Conservation (phyloP, 2,329 filamentous ascomycete genomes). For the Neonectria coccinea region DNA sequence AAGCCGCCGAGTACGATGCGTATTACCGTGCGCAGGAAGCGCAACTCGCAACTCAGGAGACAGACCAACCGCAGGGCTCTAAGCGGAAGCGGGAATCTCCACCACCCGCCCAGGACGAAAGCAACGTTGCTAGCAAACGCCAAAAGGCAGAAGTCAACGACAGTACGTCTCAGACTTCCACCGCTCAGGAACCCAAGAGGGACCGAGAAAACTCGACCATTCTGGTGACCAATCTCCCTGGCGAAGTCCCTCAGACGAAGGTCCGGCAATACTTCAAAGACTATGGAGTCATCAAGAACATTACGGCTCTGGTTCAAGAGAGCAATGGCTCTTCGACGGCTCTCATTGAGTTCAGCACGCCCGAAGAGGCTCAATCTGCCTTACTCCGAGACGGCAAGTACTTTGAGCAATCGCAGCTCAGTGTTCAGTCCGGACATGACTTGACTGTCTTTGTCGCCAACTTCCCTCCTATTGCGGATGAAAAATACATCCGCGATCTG, state of each 20-base stretch:
- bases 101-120: conserved; percentile 53
- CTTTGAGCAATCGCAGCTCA: conserved; percentile 78
- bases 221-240: conserved; percentile 81
- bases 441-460: conserved; percentile 92
- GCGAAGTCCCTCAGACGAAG: conserved; percentile 75
- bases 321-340: conserved; percentile 73
- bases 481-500: conserved; percentile 73
- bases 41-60: conserved; percentile 31
- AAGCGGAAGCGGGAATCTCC: conserved; percentile 83
- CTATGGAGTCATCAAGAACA: conserved; percentile 84
- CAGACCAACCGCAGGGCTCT: conserved; percentile 54
- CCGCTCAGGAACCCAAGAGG: conserved; percentile 67
- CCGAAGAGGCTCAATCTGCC: conserved; percentile 85
- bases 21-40: conserved; percentile 50
- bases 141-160: conserved; percentile 61
- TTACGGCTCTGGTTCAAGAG: conserved; percentile 74
- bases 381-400: conserved; percentile 84
- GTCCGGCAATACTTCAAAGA: conserved; percentile 92
- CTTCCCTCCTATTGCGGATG: conserved; percentile 82
- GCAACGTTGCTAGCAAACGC: conserved; percentile 74
- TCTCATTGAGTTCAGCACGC: conserved; percentile 84
- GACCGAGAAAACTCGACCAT: conserved; percentile 93
- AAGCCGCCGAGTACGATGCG: conserved; percentile 64
- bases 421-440: conserved; percentile 78
- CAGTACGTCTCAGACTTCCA: conserved; percentile 36